Evolutionary conservation across 179 eudicot genomes (phyloP), one percentile per base, ranked within the genome.

Genomic region (Monotropa hypopitys): DNA sequence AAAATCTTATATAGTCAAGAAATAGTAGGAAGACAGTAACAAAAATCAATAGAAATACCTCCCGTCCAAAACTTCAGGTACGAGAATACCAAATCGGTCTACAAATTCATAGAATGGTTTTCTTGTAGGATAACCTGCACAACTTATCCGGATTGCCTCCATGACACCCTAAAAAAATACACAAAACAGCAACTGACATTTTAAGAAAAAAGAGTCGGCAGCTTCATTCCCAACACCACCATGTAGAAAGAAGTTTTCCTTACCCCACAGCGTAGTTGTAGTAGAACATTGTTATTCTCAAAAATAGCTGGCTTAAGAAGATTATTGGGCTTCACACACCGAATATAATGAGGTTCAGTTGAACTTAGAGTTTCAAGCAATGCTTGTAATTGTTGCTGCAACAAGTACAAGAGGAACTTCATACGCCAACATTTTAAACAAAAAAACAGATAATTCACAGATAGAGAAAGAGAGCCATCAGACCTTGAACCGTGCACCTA

Each of bases 311-410:
- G 97, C 84, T 92, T 88, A 30, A 94, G 96, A 32, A 81, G 87
- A 88, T 88, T 92, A 82, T 94, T 94, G 66, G 98, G 98, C 89
- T 94, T 94, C 85, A 94, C 96, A 78, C 98, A 94, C 90, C 98
- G 88, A 79, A 94, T 88, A 77, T 94, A 94, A 80, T 94, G 98
- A 62, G 98, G 98, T 82, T 94, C 94, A 68, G 97, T 92, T 69
- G 97, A 90, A 79, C 88, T 92, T 50, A 94, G 90, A 70, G 98
- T 94, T n/a, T 94, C 98, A 97, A 92, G 93, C 81, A 94, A 80
- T 70, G 85, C 89, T 76, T 89, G 94, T 66, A 94, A 87, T 92
- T 94, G 98, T 80, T 92, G 87, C 98, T 94, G 91, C 85, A 82
- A 75, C 62, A 75, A 67, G 67, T 61, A 71, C 70, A 26, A 68